Evolutionary conservation across 1,284 basidiomycete genomes (phyloP).

Genomic region (Mycena sp.): DNA sequence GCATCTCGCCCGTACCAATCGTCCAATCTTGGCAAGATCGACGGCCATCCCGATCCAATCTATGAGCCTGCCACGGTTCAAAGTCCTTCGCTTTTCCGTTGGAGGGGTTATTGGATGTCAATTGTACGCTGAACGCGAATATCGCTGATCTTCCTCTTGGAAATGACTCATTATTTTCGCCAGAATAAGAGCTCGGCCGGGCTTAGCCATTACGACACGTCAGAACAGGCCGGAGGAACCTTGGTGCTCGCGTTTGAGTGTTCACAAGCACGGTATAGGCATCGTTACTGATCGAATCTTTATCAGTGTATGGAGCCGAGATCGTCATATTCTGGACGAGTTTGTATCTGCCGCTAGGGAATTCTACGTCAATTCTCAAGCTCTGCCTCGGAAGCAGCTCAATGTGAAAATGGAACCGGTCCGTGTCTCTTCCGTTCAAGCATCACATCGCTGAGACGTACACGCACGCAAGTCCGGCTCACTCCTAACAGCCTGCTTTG

Average conservation of each 20-base stretch:
- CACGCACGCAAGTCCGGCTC: constrained; percentile 3
- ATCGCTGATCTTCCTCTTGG: background rate
- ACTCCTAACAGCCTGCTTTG: constrained; percentile 15
- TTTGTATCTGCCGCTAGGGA: constrained; percentile 21
- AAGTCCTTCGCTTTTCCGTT: constrained; percentile 21
- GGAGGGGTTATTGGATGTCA: constrained; percentile 27
- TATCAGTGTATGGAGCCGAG: constrained; percentile 19
- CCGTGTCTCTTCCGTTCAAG: background rate
- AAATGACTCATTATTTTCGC: background rate
- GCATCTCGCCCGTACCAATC: background rate
- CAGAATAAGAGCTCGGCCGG: constrained; percentile 24
- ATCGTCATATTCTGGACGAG: constrained; percentile 16
- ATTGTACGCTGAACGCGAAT: background rate
- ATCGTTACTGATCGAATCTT: background rate
- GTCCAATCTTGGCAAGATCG: constrained; percentile 1
- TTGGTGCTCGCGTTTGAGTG: constrained; percentile 8
- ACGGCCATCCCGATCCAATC: constrained; percentile 22
- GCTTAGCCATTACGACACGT: constrained; percentile 15
- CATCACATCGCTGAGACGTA: background rate
- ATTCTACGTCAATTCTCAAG: constrained; percentile 13
- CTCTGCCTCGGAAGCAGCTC: constrained; percentile 11
- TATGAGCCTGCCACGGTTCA: constrained; percentile 21
- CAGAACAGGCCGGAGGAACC: constrained; percentile 1
- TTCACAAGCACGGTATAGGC: background rate
- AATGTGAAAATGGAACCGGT: constrained; percentile 10